phyloP scores from a whole-genome alignment of 139 green algal species.

The Yamagishiella unicocca region DNA sequence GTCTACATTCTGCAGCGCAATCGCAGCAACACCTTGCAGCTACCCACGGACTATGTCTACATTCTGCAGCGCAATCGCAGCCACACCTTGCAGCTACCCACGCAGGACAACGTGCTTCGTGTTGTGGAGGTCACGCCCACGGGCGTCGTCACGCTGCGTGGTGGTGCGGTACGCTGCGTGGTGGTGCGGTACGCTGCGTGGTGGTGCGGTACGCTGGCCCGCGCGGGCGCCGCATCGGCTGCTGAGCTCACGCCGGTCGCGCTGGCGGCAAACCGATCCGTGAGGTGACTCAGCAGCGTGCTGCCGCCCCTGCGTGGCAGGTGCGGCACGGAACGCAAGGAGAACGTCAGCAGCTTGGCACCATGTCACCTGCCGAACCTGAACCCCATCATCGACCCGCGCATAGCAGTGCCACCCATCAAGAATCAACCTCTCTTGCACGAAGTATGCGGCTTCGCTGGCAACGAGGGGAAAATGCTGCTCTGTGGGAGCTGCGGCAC shows the following conservation, averaged over 20 bases:
- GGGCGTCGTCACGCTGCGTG: slow-evolving; percentile 9
- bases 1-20: slow-evolving; percentile 27
- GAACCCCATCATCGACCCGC: neutral
- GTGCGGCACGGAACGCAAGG: slow-evolving; percentile 1
- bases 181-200: slow-evolving; percentile 3
- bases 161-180: slow-evolving; percentile 3
- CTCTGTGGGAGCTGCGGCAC: slow-evolving; percentile 57
- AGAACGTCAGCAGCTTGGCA: neutral
- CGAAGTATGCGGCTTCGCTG: slow-evolving; percentile 32
- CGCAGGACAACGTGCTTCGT: neutral
- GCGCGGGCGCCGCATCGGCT: too few relatives aligned
- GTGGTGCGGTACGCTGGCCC: neutral
- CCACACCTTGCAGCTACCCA: slow-evolving; percentile 17
- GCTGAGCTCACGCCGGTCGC: too few relatives aligned
- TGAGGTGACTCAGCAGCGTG: too few relatives aligned
- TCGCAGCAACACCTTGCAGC: slow-evolving; percentile 9
- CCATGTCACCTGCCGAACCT: slow-evolving; percentile 26
- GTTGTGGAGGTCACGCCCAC: neutral
- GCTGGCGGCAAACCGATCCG: too few relatives aligned
- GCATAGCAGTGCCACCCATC: neutral
- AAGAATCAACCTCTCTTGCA: neutral
- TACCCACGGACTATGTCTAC: slow-evolving; percentile 51
- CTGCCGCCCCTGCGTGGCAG: too few relatives aligned
- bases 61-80: neutral
- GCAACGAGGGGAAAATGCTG: slow-evolving; percentile 39